A percentile compares a stretch with the other conserved stretches of the same genome.
These are phyloP conservation scores for Porphyrellus sp. DNA, from an alignment of 1,284 basidiomycete genomes.

Conservation along the genomic window DNA sequence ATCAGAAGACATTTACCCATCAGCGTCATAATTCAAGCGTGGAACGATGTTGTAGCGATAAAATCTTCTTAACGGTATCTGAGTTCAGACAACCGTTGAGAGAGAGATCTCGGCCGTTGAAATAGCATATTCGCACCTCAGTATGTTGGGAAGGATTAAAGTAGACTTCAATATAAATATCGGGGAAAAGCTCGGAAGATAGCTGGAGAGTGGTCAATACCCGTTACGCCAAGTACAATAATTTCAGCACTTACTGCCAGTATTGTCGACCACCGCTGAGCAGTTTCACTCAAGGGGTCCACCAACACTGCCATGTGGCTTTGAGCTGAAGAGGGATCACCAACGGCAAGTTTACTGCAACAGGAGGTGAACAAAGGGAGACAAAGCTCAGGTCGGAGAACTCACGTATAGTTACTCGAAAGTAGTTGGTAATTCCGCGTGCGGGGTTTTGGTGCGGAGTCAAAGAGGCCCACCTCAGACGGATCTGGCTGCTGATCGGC, in stretches of 20 bases:
- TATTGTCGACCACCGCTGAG: constrained; percentile 82
- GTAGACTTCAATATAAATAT: constrained; percentile 69
- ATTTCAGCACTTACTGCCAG: constrained; percentile 50
- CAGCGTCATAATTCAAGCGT: constrained; percentile 60
- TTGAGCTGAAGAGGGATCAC: constrained; percentile 63
- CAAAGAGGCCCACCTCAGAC: constrained; percentile 71
- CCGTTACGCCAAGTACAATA: neutral
- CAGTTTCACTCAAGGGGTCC: constrained; percentile 82
- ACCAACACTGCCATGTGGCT: constrained; percentile 75
- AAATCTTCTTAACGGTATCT: constrained; percentile 93
- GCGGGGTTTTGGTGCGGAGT: constrained; percentile 54
- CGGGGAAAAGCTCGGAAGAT: constrained; percentile 46
- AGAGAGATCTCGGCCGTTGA: neutral
- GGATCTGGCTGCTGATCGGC: constrained; percentile 66
- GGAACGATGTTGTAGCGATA: constrained; percentile 77
- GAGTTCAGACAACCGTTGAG: neutral
- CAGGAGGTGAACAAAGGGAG: constrained; percentile 1
- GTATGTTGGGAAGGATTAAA: constrained; percentile 65
- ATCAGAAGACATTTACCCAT: constrained; percentile 52
- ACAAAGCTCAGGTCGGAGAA: constrained; percentile 11
- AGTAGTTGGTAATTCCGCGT: constrained; percentile 59
- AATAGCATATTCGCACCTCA: constrained; percentile 51
- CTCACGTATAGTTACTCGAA: constrained; percentile 63
- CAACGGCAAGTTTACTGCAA: constrained; percentile 64
- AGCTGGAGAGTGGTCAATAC: constrained; percentile 14